Percentiles rank a stretch among this genome's conserved stretches.
Conservation (phyloP, 2,329 filamentous ascomycete species). For the Talaromyces rugulosus region DNA sequence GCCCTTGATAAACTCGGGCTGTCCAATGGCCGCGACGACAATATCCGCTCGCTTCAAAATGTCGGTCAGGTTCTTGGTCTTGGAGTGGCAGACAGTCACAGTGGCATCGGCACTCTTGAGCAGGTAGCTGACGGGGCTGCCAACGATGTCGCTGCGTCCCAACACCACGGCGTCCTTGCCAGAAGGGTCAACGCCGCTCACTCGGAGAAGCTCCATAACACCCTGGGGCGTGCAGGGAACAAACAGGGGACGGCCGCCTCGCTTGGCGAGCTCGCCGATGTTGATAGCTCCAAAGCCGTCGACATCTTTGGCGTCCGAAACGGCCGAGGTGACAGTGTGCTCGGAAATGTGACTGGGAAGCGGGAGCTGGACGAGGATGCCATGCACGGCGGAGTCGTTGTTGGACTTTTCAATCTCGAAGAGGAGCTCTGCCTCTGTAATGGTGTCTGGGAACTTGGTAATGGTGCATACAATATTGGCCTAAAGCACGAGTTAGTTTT, state of each 20-base stretch:
- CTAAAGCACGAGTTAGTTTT: constrained; percentile 38
- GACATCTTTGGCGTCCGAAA: constrained; percentile 92
- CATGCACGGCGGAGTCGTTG: constrained; percentile 79
- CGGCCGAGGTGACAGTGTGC: constrained; percentile 82
- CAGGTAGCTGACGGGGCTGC: constrained; percentile 92
- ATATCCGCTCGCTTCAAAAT: constrained; percentile 83
- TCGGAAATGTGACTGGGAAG: constrained; percentile 87
- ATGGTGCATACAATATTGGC: constrained; percentile 87
- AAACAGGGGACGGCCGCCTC: constrained; percentile 84
- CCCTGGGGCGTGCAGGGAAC: constrained; percentile 95
- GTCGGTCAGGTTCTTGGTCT: constrained; percentile 67
- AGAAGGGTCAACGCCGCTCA: constrained; percentile 73
- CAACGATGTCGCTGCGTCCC: constrained; percentile 94
- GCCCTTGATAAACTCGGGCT: constrained; percentile 82
- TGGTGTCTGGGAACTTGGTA: constrained; percentile 74
- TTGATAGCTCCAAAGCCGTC: constrained; percentile 93
- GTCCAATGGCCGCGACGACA: constrained; percentile 85
- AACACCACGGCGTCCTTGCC: constrained; percentile 95
- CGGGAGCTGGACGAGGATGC: constrained; percentile 90
- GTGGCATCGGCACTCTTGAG: constrained; percentile 94
- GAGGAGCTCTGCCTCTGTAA: constrained; percentile 80
- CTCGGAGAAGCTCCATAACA: constrained; percentile 86
- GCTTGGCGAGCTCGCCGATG: constrained; percentile 95
- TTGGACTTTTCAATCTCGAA: constrained; percentile 78
- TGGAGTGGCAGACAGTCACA: constrained; percentile 92